These are phyloP conservation scores for Pholiota conissans DNA, from an alignment of 768 basidiomycete species.

Conservation along the genomic window DNA sequence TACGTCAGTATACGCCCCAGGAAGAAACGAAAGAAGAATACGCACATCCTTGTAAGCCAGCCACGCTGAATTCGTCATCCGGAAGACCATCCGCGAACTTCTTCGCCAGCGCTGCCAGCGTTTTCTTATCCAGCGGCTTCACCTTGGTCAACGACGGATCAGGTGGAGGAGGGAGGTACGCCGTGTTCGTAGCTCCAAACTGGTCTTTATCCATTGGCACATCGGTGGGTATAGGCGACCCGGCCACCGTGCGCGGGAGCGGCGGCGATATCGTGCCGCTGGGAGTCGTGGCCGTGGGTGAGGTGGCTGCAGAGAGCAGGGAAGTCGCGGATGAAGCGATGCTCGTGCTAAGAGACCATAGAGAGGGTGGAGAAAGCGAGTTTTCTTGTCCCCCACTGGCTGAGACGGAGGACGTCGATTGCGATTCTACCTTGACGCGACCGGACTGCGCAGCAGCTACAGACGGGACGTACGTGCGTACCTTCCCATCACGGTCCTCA, in stretches of 20 bases:
- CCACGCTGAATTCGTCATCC: slow-evolving; percentile 85
- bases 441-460: not conserved
- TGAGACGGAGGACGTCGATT: not conserved
- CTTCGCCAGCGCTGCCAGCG: slow-evolving; percentile 70
- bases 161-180: slow-evolving; percentile 64
- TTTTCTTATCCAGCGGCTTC: slow-evolving; percentile 64
- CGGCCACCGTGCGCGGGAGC: slow-evolving; percentile 21
- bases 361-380: slow-evolving; percentile 18
- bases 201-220: slow-evolving; percentile 28
- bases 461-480: slow-evolving; percentile 12
- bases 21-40: slow-evolving; percentile 23
- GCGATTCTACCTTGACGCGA: too few species aligned
- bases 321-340: slow-evolving; percentile 47
- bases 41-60: slow-evolving; percentile 89
- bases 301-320: slow-evolving; percentile 23
- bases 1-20: slow-evolving; percentile 1
- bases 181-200: slow-evolving; percentile 58
- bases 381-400: too few species aligned
- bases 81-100: slow-evolving; percentile 81
- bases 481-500: slow-evolving; percentile 8
- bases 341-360: slow-evolving; percentile 40
- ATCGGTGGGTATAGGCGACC: slow-evolving; percentile 11
- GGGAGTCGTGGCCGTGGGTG: slow-evolving; percentile 8
- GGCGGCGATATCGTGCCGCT: slow-evolving; percentile 14
- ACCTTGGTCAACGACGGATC: slow-evolving; percentile 58